Percentiles rank a stretch among this genome's conserved stretches.
These are phyloP conservation scores for Gloeopeniophorella convolvens DNA, from an alignment of 768 basidiomycete species.

Conservation along the genomic window DNA sequence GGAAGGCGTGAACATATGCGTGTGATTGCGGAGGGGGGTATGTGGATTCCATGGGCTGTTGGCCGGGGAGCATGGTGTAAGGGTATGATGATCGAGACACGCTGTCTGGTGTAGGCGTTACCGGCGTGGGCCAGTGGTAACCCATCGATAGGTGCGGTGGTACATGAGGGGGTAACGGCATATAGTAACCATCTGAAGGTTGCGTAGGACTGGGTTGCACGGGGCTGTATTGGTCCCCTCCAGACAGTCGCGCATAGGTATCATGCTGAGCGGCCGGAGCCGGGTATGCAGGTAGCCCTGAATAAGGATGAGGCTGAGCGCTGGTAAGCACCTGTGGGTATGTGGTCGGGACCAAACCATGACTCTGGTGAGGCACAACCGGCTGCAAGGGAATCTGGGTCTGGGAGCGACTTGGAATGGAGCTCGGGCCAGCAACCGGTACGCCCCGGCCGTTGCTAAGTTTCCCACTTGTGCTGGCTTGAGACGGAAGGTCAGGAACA, in stretches of 20 bases:
- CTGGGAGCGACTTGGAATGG: constrained; percentile 1
- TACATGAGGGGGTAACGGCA: constrained; percentile 3
- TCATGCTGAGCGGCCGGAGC: constrained; percentile 6
- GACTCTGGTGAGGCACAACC: neutral
- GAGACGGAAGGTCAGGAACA: constrained; percentile 3
- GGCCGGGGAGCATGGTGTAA: constrained; percentile 3
- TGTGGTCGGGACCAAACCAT: neutral
- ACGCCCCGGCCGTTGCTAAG: neutral
- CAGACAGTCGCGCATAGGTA: constrained; percentile 7
- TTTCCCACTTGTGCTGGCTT: neutral
- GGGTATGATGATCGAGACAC: constrained; percentile 9
- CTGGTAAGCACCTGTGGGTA: constrained; percentile 12
- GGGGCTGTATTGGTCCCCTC: constrained; percentile 2
- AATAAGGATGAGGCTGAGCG: neutral
- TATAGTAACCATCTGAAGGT: constrained; percentile 5
- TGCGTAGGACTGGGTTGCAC: too few species aligned
- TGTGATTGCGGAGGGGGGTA: constrained; percentile 9
- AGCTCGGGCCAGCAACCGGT: constrained; percentile 10
- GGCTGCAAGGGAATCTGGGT: neutral
- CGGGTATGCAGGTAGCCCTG: neutral
- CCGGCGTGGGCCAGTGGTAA: constrained; percentile 7
- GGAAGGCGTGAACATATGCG: constrained; percentile 7
- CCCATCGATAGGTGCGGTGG: constrained; percentile 5
- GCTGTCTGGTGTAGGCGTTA: neutral
- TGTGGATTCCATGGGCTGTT: constrained; percentile 9